phyloP scores from a whole-genome alignment of 352 stramenopile genomes.

The Globisporangium cylindrosporum region DNA sequence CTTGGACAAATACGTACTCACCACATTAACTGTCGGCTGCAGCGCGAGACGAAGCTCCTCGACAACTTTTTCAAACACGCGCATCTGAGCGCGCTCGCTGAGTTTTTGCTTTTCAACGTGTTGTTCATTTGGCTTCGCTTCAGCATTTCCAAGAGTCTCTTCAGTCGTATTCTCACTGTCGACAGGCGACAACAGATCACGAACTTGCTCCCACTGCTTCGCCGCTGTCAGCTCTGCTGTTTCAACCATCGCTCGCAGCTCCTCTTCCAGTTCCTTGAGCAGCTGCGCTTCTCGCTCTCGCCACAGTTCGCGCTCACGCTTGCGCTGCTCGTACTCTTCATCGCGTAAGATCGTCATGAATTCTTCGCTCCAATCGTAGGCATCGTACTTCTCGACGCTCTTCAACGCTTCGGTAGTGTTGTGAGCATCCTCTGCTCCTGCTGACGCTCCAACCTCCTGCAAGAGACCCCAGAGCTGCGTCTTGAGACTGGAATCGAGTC shows the following conservation, averaged over 20 bases:
- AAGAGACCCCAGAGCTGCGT: conserved; percentile 39
- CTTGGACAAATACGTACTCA: conserved; percentile 30
- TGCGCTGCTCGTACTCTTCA: conserved; percentile 41
- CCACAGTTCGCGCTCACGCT: conserved; percentile 49
- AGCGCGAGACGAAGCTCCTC: conserved; percentile 35
- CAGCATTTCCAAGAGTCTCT: not conserved
- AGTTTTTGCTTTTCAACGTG: conserved; percentile 17
- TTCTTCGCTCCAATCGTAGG: conserved; percentile 67
- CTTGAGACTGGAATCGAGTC: conserved; percentile 49
- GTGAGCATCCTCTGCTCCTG: not conserved
- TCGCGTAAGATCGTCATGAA: conserved; percentile 41
- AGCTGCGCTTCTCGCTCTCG: conserved; percentile 35
- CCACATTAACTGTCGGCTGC: conserved; percentile 20
- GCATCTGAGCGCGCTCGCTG: conserved; percentile 44
- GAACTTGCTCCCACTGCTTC: conserved; percentile 5
- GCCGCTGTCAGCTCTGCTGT: conserved; percentile 13
- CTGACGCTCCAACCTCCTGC: conserved; percentile 16
- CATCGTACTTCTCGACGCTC: conserved; percentile 43
- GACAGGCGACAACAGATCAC: not conserved
- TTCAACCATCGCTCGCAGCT: conserved; percentile 20
- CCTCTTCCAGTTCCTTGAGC: conserved; percentile 25
- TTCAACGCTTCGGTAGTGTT: conserved; percentile 24
- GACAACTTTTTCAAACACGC: conserved; percentile 53
- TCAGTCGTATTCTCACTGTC: not conserved
- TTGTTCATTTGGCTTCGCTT: not conserved